Evolutionary conservation across 305 asterid genomes (phyloP), one percentile per base, ranked within the genome.

Genomic region (Coffea humblotiana): DNA sequence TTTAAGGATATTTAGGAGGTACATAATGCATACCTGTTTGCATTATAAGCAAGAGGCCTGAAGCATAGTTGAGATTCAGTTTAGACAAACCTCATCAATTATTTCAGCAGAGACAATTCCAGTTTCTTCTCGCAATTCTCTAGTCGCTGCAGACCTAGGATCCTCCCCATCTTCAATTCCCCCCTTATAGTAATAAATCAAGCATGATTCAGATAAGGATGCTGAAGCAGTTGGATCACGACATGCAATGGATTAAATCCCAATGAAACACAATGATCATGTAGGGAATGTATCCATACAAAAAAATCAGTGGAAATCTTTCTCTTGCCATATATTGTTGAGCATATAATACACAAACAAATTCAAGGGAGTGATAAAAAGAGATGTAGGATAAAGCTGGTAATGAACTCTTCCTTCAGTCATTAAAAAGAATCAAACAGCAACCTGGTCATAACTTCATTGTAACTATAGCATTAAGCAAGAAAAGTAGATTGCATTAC

Each of bases 131-230:
- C 86, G 88, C 88, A 95, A 76, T 90, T 95, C 97, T 84, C 99
- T 90, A 69, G 89, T 80, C 66, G 99, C 99, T 54, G 99, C 99
- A 85, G 97, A 80, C 80, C 86, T 92, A 52, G 99, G 99, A 74
- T 93, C 99, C 85, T 95, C 99, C 3, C 94, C 98, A 82, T 92
- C 97, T 86, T 95, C 99, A 83, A 95, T 93, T 29, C 97, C 97
- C 21, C 99, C 99, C 99, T 92, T 72, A 13, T 76, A 65, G 16
- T 35, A 58, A 48, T 58, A 70, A 69, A 78, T 45, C 66, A 74
- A 76, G 47, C 18, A 75, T 66, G 72, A 45, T 64, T 71, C 54
- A 79, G 77, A 80, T 69, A 49, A n/a, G 48, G 71, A 25, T 76
- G 18, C 76, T 29, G 15, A n/a, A 77, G 32, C 65, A 54, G 63